These are phyloP conservation scores for Botryotinia narcissicola DNA, from an alignment of 2,329 filamentous ascomycete species.

Conservation along the genomic window DNA sequence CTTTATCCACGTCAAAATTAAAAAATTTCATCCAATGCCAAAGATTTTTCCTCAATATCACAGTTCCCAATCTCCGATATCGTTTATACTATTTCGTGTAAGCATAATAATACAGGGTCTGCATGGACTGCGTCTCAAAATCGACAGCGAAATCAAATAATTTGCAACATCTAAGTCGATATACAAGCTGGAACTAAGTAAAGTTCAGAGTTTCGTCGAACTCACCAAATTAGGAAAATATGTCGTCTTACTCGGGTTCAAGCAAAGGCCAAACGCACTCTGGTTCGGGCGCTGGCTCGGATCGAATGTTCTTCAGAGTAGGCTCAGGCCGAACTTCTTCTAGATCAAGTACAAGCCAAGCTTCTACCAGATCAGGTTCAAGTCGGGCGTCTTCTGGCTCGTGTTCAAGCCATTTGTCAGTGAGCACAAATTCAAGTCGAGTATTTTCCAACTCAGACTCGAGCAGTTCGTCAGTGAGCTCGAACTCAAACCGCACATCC, in stretches of 20 bases:
- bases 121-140: no score
- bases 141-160: neutral
- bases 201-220: rapidly evolving
- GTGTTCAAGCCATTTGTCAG: neutral
- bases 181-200: neutral
- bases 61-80: no score
- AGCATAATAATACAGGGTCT: no score
- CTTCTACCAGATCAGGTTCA: no score
- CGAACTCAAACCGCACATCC: neutral
- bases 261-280: neutral
- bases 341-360: no score
- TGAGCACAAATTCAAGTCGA: neutral
- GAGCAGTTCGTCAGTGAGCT: neutral
- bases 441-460: neutral
- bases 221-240: no score
- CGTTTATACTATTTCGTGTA: no score
- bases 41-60: neutral
- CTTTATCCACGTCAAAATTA: neutral
- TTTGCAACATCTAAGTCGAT: neutral
- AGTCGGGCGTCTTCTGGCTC: no score
- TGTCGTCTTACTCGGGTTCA: neutral
- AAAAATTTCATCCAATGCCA: rapidly evolving
- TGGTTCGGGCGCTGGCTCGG: no score
- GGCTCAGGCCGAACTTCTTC: neutral
- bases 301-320: neutral